Evolutionary conservation across 768 basidiomycete species (phyloP), one percentile per base, ranked within the genome.

Genomic region (Solioccasus polychromus): DNA sequence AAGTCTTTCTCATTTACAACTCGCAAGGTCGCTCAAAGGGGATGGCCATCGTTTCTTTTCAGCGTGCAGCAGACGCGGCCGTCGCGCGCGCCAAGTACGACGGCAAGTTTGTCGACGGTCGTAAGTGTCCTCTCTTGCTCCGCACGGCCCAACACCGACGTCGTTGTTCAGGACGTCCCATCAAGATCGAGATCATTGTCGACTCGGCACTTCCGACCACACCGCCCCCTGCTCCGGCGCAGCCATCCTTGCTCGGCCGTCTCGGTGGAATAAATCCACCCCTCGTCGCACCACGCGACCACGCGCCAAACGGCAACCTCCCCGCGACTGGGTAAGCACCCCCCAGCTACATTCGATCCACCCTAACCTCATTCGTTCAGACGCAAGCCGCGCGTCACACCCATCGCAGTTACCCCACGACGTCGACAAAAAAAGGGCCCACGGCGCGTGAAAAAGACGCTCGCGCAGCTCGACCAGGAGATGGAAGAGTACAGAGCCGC

Each of bases 401-500:
- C 40, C 5, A 39, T 57, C 9, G 50, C 61, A n/a, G 57, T 56
- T 12, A 32, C 45, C 3, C 69, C 72, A 17, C 68, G 72, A 26
- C 57, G 70, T 15, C 78, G 80, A 23, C 65, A 70, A 31, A 88
- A 84, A 70, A 90, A 88, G 56, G 88, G 88, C 0, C 83, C 88
- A 0, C 82, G 78, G 56, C 78, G 88, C 30, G 60, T 87, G 34
- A 87, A 86, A 58, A 88, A 88, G 64, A 63, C 83, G 0, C 58
- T 68, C 7, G 80, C 74, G 22, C 78, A 88, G 48, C 72, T 90
- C 19, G 87, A 90, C 61, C 73, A 76, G 60, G 87, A 90, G 62
- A 88, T 90, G 83, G 88, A 90, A 45, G 82, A 84, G 39, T 90
- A 88, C 52, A 75, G 76, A 39, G 81, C 85, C 18, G 68, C 64